These are phyloP conservation scores for Astrothelium macrocarpum DNA, from an alignment of 495 filamentous ascomycete species.

Conservation along the genomic window DNA sequence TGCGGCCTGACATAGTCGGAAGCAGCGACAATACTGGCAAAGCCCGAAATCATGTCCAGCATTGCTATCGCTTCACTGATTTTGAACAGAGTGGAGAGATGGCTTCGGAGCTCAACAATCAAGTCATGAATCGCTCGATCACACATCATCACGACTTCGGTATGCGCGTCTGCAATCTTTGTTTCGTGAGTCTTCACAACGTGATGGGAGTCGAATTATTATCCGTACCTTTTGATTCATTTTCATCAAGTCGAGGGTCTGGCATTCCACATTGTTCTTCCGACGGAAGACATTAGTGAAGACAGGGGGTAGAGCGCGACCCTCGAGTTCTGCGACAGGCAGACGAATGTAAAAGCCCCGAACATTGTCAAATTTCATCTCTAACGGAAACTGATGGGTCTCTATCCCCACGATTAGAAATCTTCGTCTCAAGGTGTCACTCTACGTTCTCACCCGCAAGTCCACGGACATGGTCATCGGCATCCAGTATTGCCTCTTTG, in stretches of 20 bases:
- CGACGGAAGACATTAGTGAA: conserved; percentile 70
- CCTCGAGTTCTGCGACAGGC: conserved; percentile 51
- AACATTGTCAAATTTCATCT: conserved; percentile 64
- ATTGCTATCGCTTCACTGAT: conserved; percentile 80
- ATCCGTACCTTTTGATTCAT: conserved; percentile 31
- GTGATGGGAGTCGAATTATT: conserved; percentile 35
- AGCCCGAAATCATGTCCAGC: conserved; percentile 79
- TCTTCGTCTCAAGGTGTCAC: not conserved
- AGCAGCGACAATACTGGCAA: conserved; percentile 65
- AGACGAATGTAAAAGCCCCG: conserved; percentile 78
- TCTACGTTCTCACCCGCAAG: conserved; percentile 43
- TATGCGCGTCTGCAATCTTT: conserved; percentile 52
- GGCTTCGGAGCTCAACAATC: conserved; percentile 52
- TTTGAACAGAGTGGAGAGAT: conserved; percentile 62
- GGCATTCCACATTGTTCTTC: conserved; percentile 69
- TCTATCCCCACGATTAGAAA: conserved; percentile 32
- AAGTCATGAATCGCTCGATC: conserved; percentile 62
- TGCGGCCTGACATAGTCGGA: conserved; percentile 75
- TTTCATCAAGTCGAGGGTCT: conserved; percentile 75
- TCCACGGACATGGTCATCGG: conserved; percentile 56
- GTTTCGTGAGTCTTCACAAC: not conserved
- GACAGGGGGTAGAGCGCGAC: conserved; percentile 50
- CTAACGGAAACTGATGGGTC: conserved; percentile 48
- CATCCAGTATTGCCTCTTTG: conserved; percentile 72
- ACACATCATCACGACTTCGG: conserved; percentile 72